phyloP scores from a whole-genome alignment of 192 early-diverging fungal genomes.

The Coemansia sp. region DNA sequence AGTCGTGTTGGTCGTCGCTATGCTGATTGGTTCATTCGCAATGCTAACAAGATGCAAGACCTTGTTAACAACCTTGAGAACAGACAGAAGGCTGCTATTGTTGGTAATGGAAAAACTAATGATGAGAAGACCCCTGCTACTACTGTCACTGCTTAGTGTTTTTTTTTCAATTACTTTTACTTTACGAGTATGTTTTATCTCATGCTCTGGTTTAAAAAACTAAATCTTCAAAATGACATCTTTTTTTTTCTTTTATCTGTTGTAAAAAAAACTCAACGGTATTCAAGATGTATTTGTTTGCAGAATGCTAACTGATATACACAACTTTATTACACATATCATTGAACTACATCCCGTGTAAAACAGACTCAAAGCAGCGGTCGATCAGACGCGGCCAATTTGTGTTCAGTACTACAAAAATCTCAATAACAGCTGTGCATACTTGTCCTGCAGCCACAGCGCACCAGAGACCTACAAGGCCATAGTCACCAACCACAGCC shows the following conservation, averaged over 20 bases:
- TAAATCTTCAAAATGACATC: not conserved
- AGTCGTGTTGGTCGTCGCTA: slow-evolving; percentile 88
- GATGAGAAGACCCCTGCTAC: slow-evolving; percentile 9
- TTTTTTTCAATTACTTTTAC: not conserved
- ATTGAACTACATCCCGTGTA: slow-evolving; percentile 1
- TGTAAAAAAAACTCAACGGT: slow-evolving; percentile 1
- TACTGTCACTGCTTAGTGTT: not conserved
- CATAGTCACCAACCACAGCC: slow-evolving; percentile 50
- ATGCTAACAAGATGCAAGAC: slow-evolving; percentile 82
- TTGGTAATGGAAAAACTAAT: slow-evolving; percentile 23
- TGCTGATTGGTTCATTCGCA: slow-evolving; percentile 94
- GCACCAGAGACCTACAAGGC: slow-evolving; percentile 67
- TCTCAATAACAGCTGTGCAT: slow-evolving; percentile 28
- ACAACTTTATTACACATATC: not conserved
- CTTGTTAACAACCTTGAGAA: slow-evolving; percentile 42
- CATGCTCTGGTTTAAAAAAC: not conserved
- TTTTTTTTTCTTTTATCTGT: not conserved
- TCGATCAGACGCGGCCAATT: slow-evolving; percentile 32
- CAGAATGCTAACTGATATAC: not conserved
- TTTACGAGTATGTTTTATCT: not conserved
- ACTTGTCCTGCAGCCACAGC: slow-evolving; percentile 53
- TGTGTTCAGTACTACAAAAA: slow-evolving; percentile 25
- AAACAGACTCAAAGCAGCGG: slow-evolving; percentile 20
- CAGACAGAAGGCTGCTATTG: slow-evolving; percentile 34
- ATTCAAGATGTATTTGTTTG: not conserved